These are phyloP conservation scores for Fonsecaea multimorphosa DNA, from an alignment of 2,329 filamentous ascomycete genomes.

Conservation along the genomic window DNA sequence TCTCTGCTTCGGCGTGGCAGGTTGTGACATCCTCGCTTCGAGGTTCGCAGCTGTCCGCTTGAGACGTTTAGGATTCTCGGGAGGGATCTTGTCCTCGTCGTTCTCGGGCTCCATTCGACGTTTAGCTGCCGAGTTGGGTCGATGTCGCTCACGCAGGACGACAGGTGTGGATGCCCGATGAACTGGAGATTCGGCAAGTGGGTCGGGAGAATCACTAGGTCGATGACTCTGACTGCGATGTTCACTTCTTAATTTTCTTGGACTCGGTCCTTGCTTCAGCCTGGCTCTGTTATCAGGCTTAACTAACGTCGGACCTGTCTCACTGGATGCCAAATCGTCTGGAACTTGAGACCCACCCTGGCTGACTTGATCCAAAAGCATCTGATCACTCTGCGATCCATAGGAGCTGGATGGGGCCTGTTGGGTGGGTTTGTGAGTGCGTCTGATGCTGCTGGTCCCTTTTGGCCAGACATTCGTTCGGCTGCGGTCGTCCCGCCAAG, in stretches of 20 bases:
- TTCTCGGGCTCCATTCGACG: constrained; percentile 23
- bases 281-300: neutral
- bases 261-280: constrained; percentile 5
- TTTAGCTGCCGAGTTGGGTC: constrained; percentile 36
- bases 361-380: constrained; percentile 28
- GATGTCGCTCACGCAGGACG: constrained; percentile 26
- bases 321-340: neutral
- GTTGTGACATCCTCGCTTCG: constrained; percentile 16
- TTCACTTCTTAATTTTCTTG: constrained; percentile 24
- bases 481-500: neutral
- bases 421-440: neutral
- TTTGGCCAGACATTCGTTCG: neutral
- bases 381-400: constrained; percentile 28
- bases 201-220: constrained; percentile 2
- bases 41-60: constrained; percentile 27
- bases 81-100: neutral
- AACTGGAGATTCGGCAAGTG: neutral
- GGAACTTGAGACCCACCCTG: constrained; percentile 14
- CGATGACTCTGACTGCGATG: constrained; percentile 3
- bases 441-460: neutral
- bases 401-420: constrained; percentile 25
- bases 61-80: constrained; percentile 22
- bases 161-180: constrained; percentile 20
- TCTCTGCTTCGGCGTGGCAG: neutral
- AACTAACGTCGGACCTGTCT: neutral